Percentiles rank a stretch among this genome's conserved stretches.
Evolutionary conservation across 768 basidiomycete species (phyloP).

Genomic region (Tylopilus vinaceipallidus): DNA sequence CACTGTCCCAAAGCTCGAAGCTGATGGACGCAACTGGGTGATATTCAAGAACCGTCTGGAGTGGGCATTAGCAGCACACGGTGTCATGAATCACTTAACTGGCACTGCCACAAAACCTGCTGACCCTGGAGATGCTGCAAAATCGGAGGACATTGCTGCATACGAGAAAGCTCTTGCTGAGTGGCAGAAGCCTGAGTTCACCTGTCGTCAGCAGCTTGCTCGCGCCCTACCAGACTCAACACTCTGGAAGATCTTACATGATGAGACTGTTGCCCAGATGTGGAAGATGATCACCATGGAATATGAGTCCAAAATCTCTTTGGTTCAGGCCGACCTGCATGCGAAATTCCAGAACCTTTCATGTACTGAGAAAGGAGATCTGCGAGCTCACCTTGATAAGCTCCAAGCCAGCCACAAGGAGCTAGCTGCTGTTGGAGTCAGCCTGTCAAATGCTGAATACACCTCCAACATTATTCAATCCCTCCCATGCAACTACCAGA

Average conservation of each 20-base stretch:
- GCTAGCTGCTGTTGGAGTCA: neutral
- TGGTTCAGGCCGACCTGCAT: neutral
- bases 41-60: too few relatives aligned
- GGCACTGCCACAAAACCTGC: too few relatives aligned
- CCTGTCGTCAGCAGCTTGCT: neutral
- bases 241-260: neutral
- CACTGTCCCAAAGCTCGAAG: too few relatives aligned
- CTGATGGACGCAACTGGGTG: too few relatives aligned
- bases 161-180: too few relatives aligned
- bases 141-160: too few relatives aligned
- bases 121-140: too few relatives aligned
- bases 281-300: neutral
- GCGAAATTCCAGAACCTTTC: conserved; percentile 1
- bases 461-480: neutral
- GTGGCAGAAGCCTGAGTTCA: neutral
- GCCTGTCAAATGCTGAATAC: neutral
- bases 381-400: neutral
- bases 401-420: neutral
- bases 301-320: neutral
- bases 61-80: too few relatives aligned
- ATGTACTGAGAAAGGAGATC: neutral
- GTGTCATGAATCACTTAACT: too few relatives aligned
- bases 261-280: neutral
- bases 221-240: neutral
- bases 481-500: neutral